Conservation (phyloP, 164 flowering plant genomes). For the Kalanchoe fedtschenkoi region DNA sequence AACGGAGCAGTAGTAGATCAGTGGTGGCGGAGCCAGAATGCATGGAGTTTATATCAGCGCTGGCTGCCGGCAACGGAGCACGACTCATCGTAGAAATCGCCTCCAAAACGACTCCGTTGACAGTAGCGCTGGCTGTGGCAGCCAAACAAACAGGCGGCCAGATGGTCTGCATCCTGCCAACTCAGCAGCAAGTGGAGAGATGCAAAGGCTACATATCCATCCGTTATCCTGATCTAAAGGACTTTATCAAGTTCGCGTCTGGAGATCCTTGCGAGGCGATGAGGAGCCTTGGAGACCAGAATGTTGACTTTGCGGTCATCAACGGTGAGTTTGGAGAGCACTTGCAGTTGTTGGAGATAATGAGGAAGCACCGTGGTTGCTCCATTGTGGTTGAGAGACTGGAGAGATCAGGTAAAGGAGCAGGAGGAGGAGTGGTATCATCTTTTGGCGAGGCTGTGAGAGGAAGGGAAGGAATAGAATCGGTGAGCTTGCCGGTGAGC, state of each 20-base stretch:
- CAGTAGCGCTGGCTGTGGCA: slow-evolving; percentile 53
- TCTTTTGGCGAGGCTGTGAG: slow-evolving; percentile 2
- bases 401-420: neutral
- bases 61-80: slow-evolving; percentile 60
- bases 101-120: slow-evolving; percentile 28
- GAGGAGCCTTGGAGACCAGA: neutral
- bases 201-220: slow-evolving; percentile 22
- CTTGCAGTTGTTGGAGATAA: neutral
- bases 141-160: slow-evolving; percentile 55
- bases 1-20: neutral
- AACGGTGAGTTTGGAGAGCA: neutral
- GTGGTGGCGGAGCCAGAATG: slow-evolving; percentile 26
- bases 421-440: neutral
- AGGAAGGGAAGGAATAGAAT: neutral
- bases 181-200: slow-evolving; percentile 13
- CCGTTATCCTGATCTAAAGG: slow-evolving; percentile 34
- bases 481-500: slow-evolving; percentile 4
- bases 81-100: slow-evolving; percentile 47
- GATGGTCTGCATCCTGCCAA: slow-evolving; percentile 47
- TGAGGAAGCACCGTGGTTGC: too few relatives aligned
- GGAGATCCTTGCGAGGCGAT: slow-evolving; percentile 35
- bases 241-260: slow-evolving; percentile 42
- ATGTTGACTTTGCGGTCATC: neutral
- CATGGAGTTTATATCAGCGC: slow-evolving; percentile 51
- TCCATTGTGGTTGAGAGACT: neutral